phyloP scores from a whole-genome alignment of 2,329 filamentous ascomycete species.

The Apiospora rasikravindrae region DNA sequence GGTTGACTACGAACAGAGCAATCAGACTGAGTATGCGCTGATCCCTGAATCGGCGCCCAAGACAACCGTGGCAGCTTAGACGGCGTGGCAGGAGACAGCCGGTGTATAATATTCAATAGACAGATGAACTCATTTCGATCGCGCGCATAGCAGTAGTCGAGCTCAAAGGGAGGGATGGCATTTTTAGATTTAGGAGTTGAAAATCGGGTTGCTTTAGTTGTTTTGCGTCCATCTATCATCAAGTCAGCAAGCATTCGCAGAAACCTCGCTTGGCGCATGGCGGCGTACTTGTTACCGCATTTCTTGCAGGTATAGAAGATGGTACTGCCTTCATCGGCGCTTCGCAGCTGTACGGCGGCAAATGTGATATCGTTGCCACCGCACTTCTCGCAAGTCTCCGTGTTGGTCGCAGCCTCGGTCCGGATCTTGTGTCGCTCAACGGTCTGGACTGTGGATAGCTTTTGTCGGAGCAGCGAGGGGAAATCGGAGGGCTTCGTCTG shows the following conservation, averaged over 20 bases:
- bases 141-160: not conserved
- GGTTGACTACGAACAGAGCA: constrained; percentile 93
- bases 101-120: constrained; percentile 27
- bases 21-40: constrained; percentile 88
- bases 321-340: constrained; percentile 94
- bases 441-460: constrained; percentile 84
- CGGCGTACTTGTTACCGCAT: constrained; percentile 79
- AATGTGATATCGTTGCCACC: constrained; percentile 83
- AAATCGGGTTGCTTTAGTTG: constrained; percentile 45
- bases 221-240: constrained; percentile 50
- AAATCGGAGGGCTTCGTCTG: constrained; percentile 89
- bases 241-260: constrained; percentile 13
- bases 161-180: not conserved
- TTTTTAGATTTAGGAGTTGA: not conserved
- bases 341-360: constrained; percentile 82
- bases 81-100: constrained; percentile 29
- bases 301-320: constrained; percentile 88
- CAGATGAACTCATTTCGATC: constrained; percentile 8
- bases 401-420: constrained; percentile 69
- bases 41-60: constrained; percentile 67
- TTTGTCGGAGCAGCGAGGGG: constrained; percentile 85
- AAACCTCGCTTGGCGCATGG: not conserved
- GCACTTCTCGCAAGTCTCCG: constrained; percentile 79
- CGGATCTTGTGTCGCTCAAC: constrained; percentile 78
- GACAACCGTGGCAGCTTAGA: constrained; percentile 43